Conservation (phyloP, 169 alveolate genomes). For the Plasmodium sp. region DNA sequence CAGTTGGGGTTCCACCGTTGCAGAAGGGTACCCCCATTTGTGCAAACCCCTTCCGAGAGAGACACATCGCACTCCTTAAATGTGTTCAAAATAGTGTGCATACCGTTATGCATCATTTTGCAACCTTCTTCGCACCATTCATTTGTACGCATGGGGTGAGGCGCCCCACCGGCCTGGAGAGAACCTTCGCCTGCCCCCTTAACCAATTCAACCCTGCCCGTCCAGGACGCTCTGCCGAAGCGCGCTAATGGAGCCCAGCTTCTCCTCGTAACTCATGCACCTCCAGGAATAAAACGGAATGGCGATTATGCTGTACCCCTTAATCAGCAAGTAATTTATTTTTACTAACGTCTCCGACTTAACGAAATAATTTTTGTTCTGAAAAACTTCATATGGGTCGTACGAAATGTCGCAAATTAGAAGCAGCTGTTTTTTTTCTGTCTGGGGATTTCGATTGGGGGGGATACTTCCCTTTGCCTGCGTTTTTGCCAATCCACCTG, state of each 20-base stretch:
- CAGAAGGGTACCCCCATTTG: neutral
- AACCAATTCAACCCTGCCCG: neutral
- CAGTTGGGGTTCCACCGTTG: neutral
- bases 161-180: neutral
- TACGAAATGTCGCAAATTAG: slow-evolving; percentile 31
- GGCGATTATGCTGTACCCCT: slow-evolving; percentile 49
- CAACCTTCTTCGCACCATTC: neutral
- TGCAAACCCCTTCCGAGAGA: neutral
- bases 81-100: neutral
- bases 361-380: slow-evolving; percentile 34
- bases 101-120: neutral
- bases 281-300: slow-evolving; percentile 72
- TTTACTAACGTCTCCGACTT: slow-evolving; percentile 40
- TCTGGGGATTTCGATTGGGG: neutral
- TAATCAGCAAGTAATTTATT: slow-evolving; percentile 67
- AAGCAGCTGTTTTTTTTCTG: neutral
- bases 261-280: slow-evolving; percentile 41
- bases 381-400: slow-evolving; percentile 60
- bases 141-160: neutral
- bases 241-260: neutral
- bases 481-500: neutral
- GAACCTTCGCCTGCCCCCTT: neutral
- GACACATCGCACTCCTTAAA: neutral
- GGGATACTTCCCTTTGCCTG: neutral
- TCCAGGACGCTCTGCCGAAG: slow-evolving; percentile 8